Percentiles rank a stretch among this genome's conserved stretches.
These are phyloP conservation scores for Claviceps citrina DNA, from an alignment of 2,329 filamentous ascomycete genomes.

Conservation along the genomic window DNA sequence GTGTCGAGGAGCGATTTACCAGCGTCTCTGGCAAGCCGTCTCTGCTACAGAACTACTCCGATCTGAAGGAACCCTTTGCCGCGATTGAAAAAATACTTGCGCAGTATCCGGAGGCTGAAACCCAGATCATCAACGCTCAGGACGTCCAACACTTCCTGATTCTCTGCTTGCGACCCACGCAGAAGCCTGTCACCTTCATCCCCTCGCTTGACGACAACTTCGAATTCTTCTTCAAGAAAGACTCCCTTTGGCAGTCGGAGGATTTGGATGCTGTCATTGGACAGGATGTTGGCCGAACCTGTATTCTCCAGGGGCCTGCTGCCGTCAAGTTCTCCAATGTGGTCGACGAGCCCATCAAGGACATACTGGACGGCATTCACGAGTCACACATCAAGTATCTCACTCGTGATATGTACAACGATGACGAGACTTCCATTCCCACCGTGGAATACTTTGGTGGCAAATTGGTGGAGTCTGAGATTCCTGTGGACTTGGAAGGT, in stretches of 20 bases:
- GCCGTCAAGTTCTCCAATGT: constrained; percentile 79
- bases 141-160: constrained; percentile 95
- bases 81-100: constrained; percentile 65
- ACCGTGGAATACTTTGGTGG: constrained; percentile 91
- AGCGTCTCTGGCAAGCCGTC: constrained; percentile 55
- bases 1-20: constrained; percentile 92
- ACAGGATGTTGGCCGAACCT: constrained; percentile 90
- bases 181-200: constrained; percentile 95
- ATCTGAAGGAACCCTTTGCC: constrained; percentile 68
- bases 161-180: constrained; percentile 76
- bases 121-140: constrained; percentile 92
- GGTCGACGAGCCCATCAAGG: constrained; percentile 85
- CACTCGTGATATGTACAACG: constrained; percentile 63
- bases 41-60: constrained; percentile 75
- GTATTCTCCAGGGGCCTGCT: constrained; percentile 89
- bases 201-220: constrained; percentile 93
- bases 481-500: constrained; percentile 68
- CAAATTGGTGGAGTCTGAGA: constrained; percentile 56
- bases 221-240: constrained; percentile 99
- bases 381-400: constrained; percentile 70
- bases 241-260: constrained; percentile 97
- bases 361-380: constrained; percentile 86
- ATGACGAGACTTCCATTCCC: constrained; percentile 60
- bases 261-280: constrained; percentile 89
- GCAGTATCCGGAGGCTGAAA: constrained; percentile 71